A percentile compares a stretch with the other conserved stretches of the same genome.
Conservation (phyloP, 2,329 filamentous ascomycete genomes). For the Ophiostoma perfectum region DNA sequence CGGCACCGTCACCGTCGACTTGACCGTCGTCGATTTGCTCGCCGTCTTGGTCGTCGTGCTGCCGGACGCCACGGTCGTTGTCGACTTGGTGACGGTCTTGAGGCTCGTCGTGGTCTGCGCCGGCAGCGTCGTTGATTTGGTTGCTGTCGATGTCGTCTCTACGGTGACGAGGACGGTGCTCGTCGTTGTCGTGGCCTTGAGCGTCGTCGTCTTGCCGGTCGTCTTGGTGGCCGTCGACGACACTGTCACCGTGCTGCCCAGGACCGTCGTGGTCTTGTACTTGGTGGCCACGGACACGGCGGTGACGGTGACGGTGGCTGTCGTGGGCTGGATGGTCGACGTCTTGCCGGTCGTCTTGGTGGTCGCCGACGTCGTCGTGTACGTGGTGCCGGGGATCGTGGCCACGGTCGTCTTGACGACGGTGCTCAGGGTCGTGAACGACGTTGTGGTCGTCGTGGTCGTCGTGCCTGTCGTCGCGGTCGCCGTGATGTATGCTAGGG, state of each 20-base stretch:
- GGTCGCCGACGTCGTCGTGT: constrained; percentile 9
- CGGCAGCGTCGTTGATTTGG: neutral
- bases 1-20: neutral
- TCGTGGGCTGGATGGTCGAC: constrained; percentile 8
- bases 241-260: neutral
- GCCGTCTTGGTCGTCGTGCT: neutral
- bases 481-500: neutral
- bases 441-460: neutral
- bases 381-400: neutral
- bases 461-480: neutral
- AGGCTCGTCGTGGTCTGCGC: neutral
- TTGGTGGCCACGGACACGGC: neutral
- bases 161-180: neutral
- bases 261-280: neutral
- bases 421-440: neutral
- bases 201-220: neutral
- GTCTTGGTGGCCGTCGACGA: constrained; percentile 4
- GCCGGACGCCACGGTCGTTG: neutral
- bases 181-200: neutral
- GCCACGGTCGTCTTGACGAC: constrained; percentile 3
- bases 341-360: constrained; percentile 12
- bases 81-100: neutral
- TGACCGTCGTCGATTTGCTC: neutral
- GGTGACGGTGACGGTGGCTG: neutral
- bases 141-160: neutral